Base-by-base conservation (phyloP, 768 basidiomycete genomes). In the Termitomyces sp. region DNA sequence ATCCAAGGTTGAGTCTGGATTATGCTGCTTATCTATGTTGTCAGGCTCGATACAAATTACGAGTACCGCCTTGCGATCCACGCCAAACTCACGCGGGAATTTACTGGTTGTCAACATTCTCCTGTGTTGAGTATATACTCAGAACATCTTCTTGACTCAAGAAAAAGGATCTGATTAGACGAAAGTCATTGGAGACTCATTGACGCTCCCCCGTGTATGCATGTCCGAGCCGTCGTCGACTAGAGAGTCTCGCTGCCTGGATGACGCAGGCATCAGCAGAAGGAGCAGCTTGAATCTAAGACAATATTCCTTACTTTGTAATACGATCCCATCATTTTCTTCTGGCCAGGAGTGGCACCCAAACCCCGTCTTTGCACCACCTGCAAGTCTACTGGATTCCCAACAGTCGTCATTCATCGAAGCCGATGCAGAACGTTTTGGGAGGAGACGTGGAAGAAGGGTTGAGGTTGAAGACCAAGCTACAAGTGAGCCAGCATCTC, bases 341-440 rank as follows among this genome's bases (percentile, higher is more conserved):
- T 54, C 63, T 46, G 56, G 38, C 8, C 63, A 66, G 32, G 63
- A 66, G 34, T 68, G 65, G 67, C 63, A 61, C 43, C 56, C 49
- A 46, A 66, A 62, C 37, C 57, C 65, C 12, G 60, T 64, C 15
- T 66, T 60, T 31, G 67, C 67, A 46, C 67, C 65, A 9, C 67
- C 67, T 3, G 57, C 55, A 40, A 66, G 67, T 38, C 60, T 61
- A 11, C 29, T 61, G 20, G 64, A 60, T 51, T 66, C 67, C 3
- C 57, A 60, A 47, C 34, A 60, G 29, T 57, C 63, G 1, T 68
- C 67, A 14, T 15, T 64, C 29, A 55, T 55, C 34, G 58, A 60
- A 45, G 14, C 43, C 1, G 61, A 66, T 38, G 8, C 34, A 25
- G 53, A 62, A 10, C 50, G 17, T 0, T 9, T 38, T 20, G 48